Evolutionary conservation across 208 protist genomes (phyloP).

Genomic region (Trypanosoma vivax): DNA sequence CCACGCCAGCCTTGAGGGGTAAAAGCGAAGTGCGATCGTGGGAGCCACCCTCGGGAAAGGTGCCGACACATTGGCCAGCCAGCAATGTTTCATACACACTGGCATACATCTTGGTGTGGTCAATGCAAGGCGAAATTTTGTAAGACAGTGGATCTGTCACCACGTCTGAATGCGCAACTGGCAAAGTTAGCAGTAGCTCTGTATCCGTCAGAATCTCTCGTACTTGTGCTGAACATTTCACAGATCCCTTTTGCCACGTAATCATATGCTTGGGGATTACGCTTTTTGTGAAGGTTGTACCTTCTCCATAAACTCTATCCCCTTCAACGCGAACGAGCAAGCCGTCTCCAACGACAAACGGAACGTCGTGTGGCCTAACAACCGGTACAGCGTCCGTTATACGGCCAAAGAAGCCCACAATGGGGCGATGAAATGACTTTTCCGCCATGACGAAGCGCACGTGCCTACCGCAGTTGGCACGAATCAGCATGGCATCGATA

Average conservation of each 20-base stretch:
- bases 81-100: constrained; percentile 85
- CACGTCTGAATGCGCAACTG: constrained; percentile 35
- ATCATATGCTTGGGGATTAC: constrained; percentile 72
- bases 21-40: constrained; percentile 92
- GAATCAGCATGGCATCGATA: constrained; percentile 89
- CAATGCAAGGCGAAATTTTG: constrained; percentile 79
- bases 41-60: constrained; percentile 95
- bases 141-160: constrained; percentile 41
- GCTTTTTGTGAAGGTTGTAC: constrained; percentile 59
- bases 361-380: constrained; percentile 87
- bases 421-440: constrained; percentile 74
- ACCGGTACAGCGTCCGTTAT: constrained; percentile 90
- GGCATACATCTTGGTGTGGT: constrained; percentile 89
- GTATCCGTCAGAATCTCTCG: constrained; percentile 53
- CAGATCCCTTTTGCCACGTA: constrained; percentile 27
- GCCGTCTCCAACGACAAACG: constrained; percentile 46
- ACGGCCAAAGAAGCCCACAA: constrained; percentile 81
- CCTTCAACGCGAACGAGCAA: constrained; percentile 38
- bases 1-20: constrained; percentile 93
- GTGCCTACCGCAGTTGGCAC: constrained; percentile 57
- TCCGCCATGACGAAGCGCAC: constrained; percentile 92
- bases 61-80: constrained; percentile 85
- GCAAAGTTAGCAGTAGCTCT: constrained; percentile 72
- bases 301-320: constrained; percentile 46
- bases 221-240: constrained; percentile 64